A percentile compares a stretch with the other conserved stretches of the same genome.
Conservation (phyloP, 2,329 filamentous ascomycete species). For the Botrytis tulipae region DNA sequence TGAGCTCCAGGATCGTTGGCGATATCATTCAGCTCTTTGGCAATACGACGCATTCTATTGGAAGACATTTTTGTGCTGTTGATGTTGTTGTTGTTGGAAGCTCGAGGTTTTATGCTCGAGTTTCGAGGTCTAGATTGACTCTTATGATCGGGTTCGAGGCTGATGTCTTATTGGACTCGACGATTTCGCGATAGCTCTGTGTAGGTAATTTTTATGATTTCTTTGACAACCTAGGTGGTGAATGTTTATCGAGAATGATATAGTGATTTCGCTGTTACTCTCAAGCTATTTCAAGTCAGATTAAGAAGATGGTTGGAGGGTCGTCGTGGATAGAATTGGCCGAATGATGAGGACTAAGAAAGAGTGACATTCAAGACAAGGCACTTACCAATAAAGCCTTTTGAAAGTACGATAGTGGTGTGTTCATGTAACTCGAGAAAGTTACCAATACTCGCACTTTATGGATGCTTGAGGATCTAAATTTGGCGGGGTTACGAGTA, state of each 20-base stretch:
- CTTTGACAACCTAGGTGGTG: background rate
- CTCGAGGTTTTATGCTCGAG: background rate
- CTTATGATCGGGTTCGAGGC: background rate
- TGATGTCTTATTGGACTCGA: background rate
- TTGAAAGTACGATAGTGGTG: background rate
- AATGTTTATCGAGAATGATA: background rate
- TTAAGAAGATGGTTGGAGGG: background rate
- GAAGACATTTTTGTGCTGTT: constrained; percentile 33
- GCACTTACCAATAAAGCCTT: background rate
- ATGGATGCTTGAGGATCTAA: background rate
- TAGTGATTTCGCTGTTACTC: background rate
- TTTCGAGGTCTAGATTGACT: background rate
- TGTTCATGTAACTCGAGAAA: background rate
- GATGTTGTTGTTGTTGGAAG: background rate
- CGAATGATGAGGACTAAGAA: background rate
- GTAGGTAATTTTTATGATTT: constrained; percentile 13
- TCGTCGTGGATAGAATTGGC: background rate
- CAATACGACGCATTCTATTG: constrained; percentile 52
- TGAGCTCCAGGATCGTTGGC: constrained; percentile 72
- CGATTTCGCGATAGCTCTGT: background rate
- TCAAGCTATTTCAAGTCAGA: constrained; percentile 5
- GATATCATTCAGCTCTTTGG: constrained; percentile 77
- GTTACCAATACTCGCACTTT: background rate
- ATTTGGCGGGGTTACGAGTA: constrained; percentile 3
- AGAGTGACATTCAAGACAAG: background rate